A percentile compares a stretch with the other conserved stretches of the same genome.
Conservation (phyloP, 2,329 filamentous ascomycete species). For the Paecilomyces sp. region DNA sequence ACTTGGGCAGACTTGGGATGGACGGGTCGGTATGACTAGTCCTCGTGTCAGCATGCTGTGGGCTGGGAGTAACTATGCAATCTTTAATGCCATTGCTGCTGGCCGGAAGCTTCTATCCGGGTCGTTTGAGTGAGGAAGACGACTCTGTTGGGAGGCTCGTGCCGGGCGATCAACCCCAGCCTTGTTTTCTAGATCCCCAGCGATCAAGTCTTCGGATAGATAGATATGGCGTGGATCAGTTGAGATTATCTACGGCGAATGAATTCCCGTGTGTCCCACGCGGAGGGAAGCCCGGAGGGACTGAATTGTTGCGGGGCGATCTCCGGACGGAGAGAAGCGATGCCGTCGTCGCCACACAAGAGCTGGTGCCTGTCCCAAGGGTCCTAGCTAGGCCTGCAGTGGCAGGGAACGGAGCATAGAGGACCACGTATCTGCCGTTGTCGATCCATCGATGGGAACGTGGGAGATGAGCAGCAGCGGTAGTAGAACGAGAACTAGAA, state of each 20-base stretch:
- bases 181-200: background rate
- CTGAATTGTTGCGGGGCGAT: background rate
- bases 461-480: too few species aligned
- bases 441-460: background rate
- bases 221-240: background rate
- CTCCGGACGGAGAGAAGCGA: background rate
- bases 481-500: background rate
- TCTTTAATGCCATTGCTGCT: background rate
- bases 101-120: background rate
- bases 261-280: background rate
- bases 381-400: background rate
- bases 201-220: background rate
- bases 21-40: background rate
- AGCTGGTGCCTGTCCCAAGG: too few species aligned
- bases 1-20: background rate
- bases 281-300: background rate
- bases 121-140: background rate
- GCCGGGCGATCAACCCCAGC: background rate
- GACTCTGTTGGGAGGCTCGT: background rate
- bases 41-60: background rate
- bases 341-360: background rate
- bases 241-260: background rate
- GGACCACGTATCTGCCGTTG: background rate
- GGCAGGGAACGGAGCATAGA: background rate
- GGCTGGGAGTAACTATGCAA: background rate